Evolutionary conservation across 1,284 basidiomycete genomes (phyloP).

Genomic region (Psilocybe mexicana): DNA sequence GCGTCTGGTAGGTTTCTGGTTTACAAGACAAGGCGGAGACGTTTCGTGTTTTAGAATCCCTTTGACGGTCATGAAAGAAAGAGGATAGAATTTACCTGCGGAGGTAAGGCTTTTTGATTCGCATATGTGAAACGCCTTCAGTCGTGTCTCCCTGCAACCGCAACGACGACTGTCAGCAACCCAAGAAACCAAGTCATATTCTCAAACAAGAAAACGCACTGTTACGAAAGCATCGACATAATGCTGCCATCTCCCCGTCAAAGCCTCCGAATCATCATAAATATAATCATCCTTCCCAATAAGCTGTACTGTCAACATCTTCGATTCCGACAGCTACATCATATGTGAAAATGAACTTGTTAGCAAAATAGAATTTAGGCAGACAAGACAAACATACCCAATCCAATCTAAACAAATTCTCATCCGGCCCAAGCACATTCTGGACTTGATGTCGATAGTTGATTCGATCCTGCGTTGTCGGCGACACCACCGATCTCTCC

Average conservation of each 20-base stretch:
- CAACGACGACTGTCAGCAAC: background rate
- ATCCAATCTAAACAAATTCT: conserved; percentile 91
- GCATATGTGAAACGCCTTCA: conserved; percentile 48
- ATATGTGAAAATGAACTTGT: no score
- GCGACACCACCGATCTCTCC: conserved; percentile 64
- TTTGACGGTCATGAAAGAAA: background rate
- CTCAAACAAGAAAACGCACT: conserved; percentile 44
- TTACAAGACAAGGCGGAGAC: no score
- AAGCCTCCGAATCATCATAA: conserved; percentile 82
- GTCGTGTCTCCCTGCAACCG: conserved; percentile 49
- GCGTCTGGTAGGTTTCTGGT: conserved; percentile 46
- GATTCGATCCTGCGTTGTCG: conserved; percentile 83
- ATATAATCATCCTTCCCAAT: conserved; percentile 89
- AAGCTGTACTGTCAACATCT: conserved; percentile 81
- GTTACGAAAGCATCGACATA: conserved; percentile 90
- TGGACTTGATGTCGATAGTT: conserved; percentile 85
- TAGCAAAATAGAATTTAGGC: no score
- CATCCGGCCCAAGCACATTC: conserved; percentile 82
- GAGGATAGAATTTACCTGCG: conserved; percentile 52
- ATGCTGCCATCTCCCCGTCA: conserved; percentile 83
- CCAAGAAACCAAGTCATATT: background rate
- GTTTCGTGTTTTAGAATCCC: no score
- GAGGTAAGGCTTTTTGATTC: conserved; percentile 73
- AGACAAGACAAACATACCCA: conserved; percentile 63
- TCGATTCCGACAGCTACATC: conserved; percentile 64